A percentile compares a stretch with the other conserved stretches of the same genome.
phyloP scores from a whole-genome alignment of 192 early-diverging fungal species.

The Backusella westeae region DNA sequence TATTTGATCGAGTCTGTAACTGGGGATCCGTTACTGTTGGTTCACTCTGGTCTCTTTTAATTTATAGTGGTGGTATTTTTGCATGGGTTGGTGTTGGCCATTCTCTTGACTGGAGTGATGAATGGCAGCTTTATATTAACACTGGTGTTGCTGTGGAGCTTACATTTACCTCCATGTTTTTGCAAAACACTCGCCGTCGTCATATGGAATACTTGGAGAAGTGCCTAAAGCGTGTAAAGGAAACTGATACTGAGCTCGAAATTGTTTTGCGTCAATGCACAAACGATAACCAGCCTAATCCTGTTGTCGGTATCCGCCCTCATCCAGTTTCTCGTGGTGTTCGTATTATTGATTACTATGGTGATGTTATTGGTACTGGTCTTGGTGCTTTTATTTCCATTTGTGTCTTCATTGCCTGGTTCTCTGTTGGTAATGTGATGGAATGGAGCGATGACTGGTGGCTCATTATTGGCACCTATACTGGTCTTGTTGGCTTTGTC shows the following conservation, averaged over 20 bases:
- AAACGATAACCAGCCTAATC: slow-evolving; percentile 13
- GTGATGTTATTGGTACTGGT: slow-evolving; percentile 14
- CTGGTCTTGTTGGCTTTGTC: slow-evolving; percentile 22
- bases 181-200: slow-evolving; percentile 18
- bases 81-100: slow-evolving; percentile 19
- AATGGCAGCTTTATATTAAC: slow-evolving; percentile 26
- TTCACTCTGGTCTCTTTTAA: neutral
- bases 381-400: slow-evolving; percentile 16
- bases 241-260: slow-evolving; percentile 16
- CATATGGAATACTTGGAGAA: slow-evolving; percentile 12
- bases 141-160: slow-evolving; percentile 19
- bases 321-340: neutral
- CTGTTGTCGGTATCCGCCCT: neutral
- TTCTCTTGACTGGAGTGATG: slow-evolving; percentile 9
- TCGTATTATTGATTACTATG: slow-evolving; percentile 22
- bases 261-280: slow-evolving; percentile 1
- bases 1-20: slow-evolving; percentile 12
- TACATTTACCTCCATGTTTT: slow-evolving; percentile 15
- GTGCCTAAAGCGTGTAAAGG: slow-evolving; percentile 4
- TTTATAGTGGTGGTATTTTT: slow-evolving; percentile 14
- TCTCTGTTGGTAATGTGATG: slow-evolving; percentile 7
- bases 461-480: slow-evolving; percentile 25
- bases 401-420: slow-evolving; percentile 10
- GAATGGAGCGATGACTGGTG: slow-evolving; percentile 22
- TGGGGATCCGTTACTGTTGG: slow-evolving; percentile 7